Conservation (phyloP, 768 basidiomycete species). For the Mycena vulgaris region DNA sequence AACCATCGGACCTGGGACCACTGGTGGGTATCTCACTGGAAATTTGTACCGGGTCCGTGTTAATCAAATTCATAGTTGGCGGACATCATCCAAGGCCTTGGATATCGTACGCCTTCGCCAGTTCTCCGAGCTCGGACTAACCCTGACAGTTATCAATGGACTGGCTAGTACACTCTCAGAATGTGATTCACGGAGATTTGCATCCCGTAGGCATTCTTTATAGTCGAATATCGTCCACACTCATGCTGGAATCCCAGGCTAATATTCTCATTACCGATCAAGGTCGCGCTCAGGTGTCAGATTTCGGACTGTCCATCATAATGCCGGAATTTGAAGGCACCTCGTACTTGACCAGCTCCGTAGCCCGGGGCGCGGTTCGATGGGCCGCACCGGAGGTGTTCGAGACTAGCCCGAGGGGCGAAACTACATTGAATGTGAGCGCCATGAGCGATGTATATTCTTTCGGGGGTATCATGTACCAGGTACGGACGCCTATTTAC, state of each 20-base stretch:
- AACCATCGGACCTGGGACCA: neutral
- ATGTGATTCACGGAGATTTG: constrained; percentile 19
- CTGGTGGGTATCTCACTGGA: constrained; percentile 9
- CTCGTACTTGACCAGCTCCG: constrained; percentile 4
- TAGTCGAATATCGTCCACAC: neutral
- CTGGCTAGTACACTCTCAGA: constrained; percentile 13
- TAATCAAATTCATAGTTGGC: neutral
- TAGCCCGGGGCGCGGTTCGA: constrained; percentile 1
- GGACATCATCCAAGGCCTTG: neutral
- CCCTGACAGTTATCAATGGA: neutral
- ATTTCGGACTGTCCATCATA: constrained; percentile 20
- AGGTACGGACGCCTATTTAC: neutral
- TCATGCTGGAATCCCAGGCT: neutral
- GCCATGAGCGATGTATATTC: constrained; percentile 22
- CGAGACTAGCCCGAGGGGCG: neutral
- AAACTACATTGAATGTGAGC: constrained; percentile 1
- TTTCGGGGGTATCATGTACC: constrained; percentile 21
- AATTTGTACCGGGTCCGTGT: too few relatives aligned
- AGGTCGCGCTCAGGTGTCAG: constrained; percentile 6
- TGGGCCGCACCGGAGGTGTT: constrained; percentile 21
- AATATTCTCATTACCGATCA: constrained; percentile 13
- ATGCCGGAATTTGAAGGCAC: constrained; percentile 21
- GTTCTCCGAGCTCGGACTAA: neutral
- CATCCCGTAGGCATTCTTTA: neutral
- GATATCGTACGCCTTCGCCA: neutral